Evolutionary conservation across 2,329 filamentous ascomycete genomes (phyloP), one percentile per base, ranked within the genome.

Genomic region (Neofusicoccum parvum): DNA sequence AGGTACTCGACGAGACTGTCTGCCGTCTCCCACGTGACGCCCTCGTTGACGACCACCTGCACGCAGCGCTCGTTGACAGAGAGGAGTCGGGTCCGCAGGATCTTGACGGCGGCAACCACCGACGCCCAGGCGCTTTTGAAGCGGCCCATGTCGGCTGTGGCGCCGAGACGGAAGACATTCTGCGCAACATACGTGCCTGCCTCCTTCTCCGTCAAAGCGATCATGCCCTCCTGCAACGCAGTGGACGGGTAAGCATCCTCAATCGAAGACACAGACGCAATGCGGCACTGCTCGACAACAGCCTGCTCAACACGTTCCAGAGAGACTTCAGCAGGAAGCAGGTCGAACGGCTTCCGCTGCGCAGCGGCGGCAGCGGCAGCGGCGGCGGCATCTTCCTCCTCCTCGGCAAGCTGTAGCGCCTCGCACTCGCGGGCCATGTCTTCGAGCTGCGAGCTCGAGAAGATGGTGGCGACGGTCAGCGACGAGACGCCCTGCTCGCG

Each of bases 181-280:
- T 58, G 32, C 11, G 82, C 83, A 2, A 87, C 79, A 46, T 87
- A 87, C 0, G 82, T 81, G 49, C 83, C 84, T 41, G 79, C 78
- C 32, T 82, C 76, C 70, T 83, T 84, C 65, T 80, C 78, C 2
- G 84, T 83, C 5, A 87, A 71, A 1, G 84, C 82, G 75, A 87
- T 82, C 2, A 87, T 77, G 1, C 81, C 83, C 69, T 86, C 84
- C 67, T 87, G 85, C 1, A 86, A 74, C 0, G 84, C 80, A 0
- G 83, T 84, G 73, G 83, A 86, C 1, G 84, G 84, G 63, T 85
- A 87, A 0, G 84, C 72, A 65, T 87, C 84, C 58, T 85, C 81
- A 15, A 79, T 68, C 0, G 65, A 62, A 6, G 46, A 67, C 15
- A 60, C 48, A 10, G 71, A 65, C 46, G 17, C 46, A 11, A 49